phyloP scores from a whole-genome alignment of 2,329 filamentous ascomycete species.

The Camillea tinctor region DNA sequence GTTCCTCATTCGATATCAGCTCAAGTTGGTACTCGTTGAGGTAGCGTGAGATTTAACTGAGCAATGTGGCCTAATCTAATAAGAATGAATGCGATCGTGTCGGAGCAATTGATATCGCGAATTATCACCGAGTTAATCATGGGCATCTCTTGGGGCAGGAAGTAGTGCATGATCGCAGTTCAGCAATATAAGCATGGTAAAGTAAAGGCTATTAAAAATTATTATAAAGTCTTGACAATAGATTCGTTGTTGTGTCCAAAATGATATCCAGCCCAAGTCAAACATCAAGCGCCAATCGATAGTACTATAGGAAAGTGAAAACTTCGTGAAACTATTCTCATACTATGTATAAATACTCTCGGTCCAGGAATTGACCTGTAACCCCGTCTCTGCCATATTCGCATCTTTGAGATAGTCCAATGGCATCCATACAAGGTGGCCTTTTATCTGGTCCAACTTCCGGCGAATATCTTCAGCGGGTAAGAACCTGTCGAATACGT shows the following conservation, averaged over 20 bases:
- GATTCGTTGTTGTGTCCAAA: background rate
- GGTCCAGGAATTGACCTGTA: slow-evolving; percentile 83
- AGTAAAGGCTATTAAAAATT: background rate
- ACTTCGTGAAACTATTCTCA: background rate
- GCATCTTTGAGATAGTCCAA: slow-evolving; percentile 80
- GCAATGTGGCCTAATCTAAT: too few relatives aligned
- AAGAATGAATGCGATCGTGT: too few relatives aligned
- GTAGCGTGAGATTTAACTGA: too few relatives aligned
- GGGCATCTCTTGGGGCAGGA: too few relatives aligned
- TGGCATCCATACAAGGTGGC: slow-evolving; percentile 95
- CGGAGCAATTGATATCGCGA: too few relatives aligned
- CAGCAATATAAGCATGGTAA: too few relatives aligned
- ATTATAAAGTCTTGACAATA: background rate
- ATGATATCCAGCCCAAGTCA: background rate
- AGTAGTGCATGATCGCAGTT: too few relatives aligned
- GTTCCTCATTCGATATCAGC: too few relatives aligned
- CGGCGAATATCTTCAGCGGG: slow-evolving; percentile 69
- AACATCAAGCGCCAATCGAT: background rate
- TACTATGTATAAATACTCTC: slow-evolving; percentile 78
- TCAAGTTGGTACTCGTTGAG: too few relatives aligned
- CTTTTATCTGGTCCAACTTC: slow-evolving; percentile 77
- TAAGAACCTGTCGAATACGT: slow-evolving; percentile 79
- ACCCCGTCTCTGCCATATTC: slow-evolving; percentile 83
- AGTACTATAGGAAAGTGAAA: background rate
- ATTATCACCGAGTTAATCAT: too few relatives aligned